Percentiles rank a stretch among this genome's conserved stretches.
Evolutionary conservation across 257 asterid species (phyloP).

Genomic region (Nicotiana undulata): DNA sequence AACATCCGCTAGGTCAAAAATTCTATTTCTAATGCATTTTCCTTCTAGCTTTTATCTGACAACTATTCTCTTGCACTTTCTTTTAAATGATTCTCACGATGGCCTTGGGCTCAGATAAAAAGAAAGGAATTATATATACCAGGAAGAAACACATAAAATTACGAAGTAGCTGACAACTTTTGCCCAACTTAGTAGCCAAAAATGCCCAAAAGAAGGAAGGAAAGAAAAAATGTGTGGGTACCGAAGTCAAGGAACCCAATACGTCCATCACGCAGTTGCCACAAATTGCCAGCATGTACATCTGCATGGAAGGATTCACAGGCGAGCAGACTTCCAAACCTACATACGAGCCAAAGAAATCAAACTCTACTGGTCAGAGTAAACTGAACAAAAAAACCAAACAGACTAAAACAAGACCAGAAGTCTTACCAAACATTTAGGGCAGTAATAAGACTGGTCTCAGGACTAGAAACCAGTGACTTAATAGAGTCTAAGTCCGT

Average conservation of each 20-base stretch:
- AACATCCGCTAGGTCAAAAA: neutral
- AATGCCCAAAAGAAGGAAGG: neutral
- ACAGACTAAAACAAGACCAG: neutral
- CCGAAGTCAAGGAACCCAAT: constrained; percentile 98
- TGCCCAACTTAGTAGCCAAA: neutral
- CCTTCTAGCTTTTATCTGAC: neutral
- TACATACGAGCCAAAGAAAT: constrained; percentile 14
- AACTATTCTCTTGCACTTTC: neutral
- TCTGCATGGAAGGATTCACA: constrained; percentile 96
- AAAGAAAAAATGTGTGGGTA: constrained; percentile 12
- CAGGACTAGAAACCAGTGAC: constrained; percentile 80
- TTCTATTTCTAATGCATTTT: neutral
- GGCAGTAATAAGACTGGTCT: constrained; percentile 88
- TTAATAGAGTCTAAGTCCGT: constrained; percentile 88
- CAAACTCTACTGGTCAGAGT: constrained; percentile 4
- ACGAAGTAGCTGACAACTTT: neutral
- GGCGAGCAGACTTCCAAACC: constrained; percentile 97
- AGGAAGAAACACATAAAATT: neutral
- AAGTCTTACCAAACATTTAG: constrained; percentile 79
- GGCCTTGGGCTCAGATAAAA: neutral
- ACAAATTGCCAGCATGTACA: constrained; percentile 95
- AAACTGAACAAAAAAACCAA: neutral
- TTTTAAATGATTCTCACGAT: neutral
- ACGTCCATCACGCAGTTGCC: constrained; percentile 96
- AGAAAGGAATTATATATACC: neutral